Base-by-base conservation (phyloP, 805 yeast species). In the Myxozyma neglecta region DNA sequence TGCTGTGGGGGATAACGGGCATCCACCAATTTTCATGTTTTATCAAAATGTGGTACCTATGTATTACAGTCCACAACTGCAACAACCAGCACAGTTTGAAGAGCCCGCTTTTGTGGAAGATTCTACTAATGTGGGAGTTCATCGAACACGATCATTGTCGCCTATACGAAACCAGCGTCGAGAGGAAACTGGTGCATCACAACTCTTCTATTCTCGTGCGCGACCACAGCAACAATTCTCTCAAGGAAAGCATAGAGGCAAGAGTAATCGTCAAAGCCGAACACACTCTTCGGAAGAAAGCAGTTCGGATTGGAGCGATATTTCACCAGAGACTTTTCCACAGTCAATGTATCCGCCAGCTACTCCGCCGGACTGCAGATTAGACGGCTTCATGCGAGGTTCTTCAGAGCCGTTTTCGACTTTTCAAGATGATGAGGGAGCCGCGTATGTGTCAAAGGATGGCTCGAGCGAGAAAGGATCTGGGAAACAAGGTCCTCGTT, bases 221-320 rank as follows among this genome's bases (percentile, higher is more conserved):
- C 53, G 8, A 18, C 34, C 46, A 18, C 53, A 39, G 32, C 40
- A 46, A 32, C 32, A 14, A 24, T 20, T 40, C 9, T 13, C 45
- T 13, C 52, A 44, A 35, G 20, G 37, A 20, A 18, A 34, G 14
- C 14, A n/a, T 24, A 7, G 14, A 9, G 55, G 37, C 10, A 40
- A 29, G 14, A 20, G 36, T 32, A 16, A 34, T 13, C 14, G 47
- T 3, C 24, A 14, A 3, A 43, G 51, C n/a, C 34, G 34, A 13
- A 42, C 6, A 7, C 54, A 42, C 20, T 52, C 51, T 18, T 59
- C 63, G 9, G 53, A 55, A 18, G 65, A 61, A 8, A 61, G 65
- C 34, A 43, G 65, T 8, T 63, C 66, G 3, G 66, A 63, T 53
- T 37, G 60, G 39, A 60, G 65, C 9, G 66, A 63, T 32, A 46